Conservation (phyloP, 192 early-diverging fungal species). For the Podila verticillata region DNA sequence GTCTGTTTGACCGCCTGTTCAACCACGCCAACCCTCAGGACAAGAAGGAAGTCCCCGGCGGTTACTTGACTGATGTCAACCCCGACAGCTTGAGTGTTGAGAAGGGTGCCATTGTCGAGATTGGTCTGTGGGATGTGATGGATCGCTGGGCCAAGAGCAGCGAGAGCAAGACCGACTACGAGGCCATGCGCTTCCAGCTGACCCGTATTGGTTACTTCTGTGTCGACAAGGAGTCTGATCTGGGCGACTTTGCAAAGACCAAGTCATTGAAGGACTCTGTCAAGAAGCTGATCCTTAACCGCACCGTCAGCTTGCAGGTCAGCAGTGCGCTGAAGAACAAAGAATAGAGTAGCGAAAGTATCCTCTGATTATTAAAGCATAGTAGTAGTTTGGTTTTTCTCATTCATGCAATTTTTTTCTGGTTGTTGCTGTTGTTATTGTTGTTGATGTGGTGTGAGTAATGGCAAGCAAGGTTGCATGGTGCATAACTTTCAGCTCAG, state of each 20-base stretch:
- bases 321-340: conserved; percentile 45
- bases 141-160: conserved; percentile 63
- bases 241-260: conserved; percentile 68
- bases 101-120: conserved; percentile 80
- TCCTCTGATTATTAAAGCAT: no score
- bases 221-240: conserved; percentile 88
- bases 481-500: no score
- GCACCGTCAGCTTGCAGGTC: conserved; percentile 42
- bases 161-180: conserved; percentile 68
- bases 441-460: no score
- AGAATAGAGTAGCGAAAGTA: neutral
- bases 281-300: conserved; percentile 41
- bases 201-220: conserved; percentile 98
- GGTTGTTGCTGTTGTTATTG: no score
- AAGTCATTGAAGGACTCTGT: conserved; percentile 31
- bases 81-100: conserved; percentile 74
- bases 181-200: conserved; percentile 93
- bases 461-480: no score
- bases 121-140: conserved; percentile 81
- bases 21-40: conserved; percentile 87
- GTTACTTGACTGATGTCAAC: conserved; percentile 93
- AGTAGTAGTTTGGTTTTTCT: no score
- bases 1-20: conserved; percentile 90
- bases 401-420: no score
- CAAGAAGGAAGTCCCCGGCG: conserved; percentile 83